phyloP scores from a whole-genome alignment of 495 filamentous ascomycete genomes.

The Penicillium longicatenatum region DNA sequence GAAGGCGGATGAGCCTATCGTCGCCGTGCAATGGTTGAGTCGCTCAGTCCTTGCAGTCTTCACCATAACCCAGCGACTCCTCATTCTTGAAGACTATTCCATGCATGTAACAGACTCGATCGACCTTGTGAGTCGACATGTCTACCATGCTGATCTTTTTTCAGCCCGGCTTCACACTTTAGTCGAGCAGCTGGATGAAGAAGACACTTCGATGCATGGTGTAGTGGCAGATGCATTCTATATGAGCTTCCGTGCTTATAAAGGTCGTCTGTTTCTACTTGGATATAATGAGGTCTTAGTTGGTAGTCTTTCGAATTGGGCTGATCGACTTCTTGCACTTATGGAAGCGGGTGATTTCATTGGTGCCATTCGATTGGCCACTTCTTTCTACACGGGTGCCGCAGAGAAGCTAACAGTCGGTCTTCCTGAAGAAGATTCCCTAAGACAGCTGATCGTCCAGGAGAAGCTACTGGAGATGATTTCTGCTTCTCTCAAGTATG shows the following conservation, averaged over 20 bases:
- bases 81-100: slow-evolving; percentile 87
- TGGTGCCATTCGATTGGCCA: slow-evolving; percentile 84
- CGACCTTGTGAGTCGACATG: slow-evolving; percentile 87
- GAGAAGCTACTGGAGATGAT: slow-evolving; percentile 95
- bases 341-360: slow-evolving; percentile 97
- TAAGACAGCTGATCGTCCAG: slow-evolving; percentile 79
- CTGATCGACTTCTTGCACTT: slow-evolving; percentile 90
- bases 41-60: slow-evolving; percentile 88
- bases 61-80: slow-evolving; percentile 87
- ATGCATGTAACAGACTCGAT: slow-evolving; percentile 92
- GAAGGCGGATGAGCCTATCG: slow-evolving; percentile 93
- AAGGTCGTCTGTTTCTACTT: slow-evolving; percentile 87
- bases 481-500: slow-evolving; percentile 87
- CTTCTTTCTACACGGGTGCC: slow-evolving; percentile 85
- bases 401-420: slow-evolving; percentile 91
- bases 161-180: slow-evolving; percentile 78
- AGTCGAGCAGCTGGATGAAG: slow-evolving; percentile 86
- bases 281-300: slow-evolving; percentile 89
- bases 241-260: slow-evolving; percentile 95
- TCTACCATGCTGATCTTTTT: slow-evolving; percentile 89
- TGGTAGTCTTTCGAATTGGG: slow-evolving; percentile 94
- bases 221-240: slow-evolving; percentile 97
- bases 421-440: slow-evolving; percentile 77
- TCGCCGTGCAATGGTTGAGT: slow-evolving; percentile 95
- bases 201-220: slow-evolving; percentile 87